A percentile compares a stretch with the other conserved stretches of the same genome.
Evolutionary conservation across 441 rosid genomes (phyloP).

Genomic region (Eutrema salsugineum): DNA sequence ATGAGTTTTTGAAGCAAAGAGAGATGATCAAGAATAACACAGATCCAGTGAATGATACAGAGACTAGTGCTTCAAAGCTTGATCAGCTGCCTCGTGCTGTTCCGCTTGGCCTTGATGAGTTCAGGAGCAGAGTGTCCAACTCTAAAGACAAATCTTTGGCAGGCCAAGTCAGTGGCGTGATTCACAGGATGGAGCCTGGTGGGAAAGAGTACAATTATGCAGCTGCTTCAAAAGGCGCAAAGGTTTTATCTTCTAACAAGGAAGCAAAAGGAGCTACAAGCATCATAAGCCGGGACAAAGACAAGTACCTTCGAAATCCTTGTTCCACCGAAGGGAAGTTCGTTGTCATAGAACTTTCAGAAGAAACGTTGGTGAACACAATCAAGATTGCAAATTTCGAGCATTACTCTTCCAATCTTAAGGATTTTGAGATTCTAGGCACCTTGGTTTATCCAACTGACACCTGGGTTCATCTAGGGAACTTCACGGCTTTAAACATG

Average conservation of each 20-base stretch:
- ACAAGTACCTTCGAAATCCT: slow-evolving; percentile 93
- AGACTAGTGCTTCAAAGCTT: slow-evolving; percentile 33
- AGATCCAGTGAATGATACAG: slow-evolving; percentile 31
- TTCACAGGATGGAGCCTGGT: slow-evolving; percentile 85
- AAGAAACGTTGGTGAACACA: slow-evolving; percentile 89
- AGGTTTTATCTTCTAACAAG: slow-evolving; percentile 74
- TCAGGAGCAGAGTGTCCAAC: slow-evolving; percentile 68
- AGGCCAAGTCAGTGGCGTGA: slow-evolving; percentile 60
- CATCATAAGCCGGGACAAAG: slow-evolving; percentile 74
- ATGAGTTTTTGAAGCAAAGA: slow-evolving; percentile 28
- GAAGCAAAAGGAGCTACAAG: slow-evolving; percentile 92
- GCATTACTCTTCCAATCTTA: slow-evolving; percentile 86
- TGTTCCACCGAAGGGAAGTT: slow-evolving; percentile 89
- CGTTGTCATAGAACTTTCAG: slow-evolving; percentile 81
- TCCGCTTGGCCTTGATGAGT: slow-evolving; percentile 81
- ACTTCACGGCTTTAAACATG: slow-evolving; percentile 74
- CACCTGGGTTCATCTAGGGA: slow-evolving; percentile 72
- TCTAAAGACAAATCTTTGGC: slow-evolving; percentile 52
- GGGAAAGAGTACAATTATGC: slow-evolving; percentile 88
- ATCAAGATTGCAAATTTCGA: slow-evolving; percentile 85
- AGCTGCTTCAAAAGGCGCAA: slow-evolving; percentile 86
- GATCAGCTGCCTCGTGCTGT: slow-evolving; percentile 53
- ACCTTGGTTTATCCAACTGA: slow-evolving; percentile 82
- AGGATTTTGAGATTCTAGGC: slow-evolving; percentile 75
- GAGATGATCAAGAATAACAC: slow-evolving; percentile 22